Percentiles rank a stretch among this genome's conserved stretches.
phyloP scores from a whole-genome alignment of 2,329 filamentous ascomycete species.

The Thelonectria rubi region DNA sequence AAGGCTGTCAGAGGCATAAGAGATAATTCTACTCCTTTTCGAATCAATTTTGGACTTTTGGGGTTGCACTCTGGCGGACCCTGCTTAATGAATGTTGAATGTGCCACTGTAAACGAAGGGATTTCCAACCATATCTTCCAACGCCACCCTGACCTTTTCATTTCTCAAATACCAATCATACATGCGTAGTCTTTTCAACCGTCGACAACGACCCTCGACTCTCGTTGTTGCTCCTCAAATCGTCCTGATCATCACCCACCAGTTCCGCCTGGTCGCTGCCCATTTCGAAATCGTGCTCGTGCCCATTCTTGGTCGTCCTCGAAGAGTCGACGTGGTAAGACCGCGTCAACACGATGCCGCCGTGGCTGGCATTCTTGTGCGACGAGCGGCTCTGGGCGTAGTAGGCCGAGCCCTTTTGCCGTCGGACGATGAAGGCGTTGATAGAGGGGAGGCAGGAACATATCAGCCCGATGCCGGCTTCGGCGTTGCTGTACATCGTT shows the following conservation, averaged over 20 bases:
- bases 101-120: too few relatives aligned
- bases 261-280: slow-evolving; percentile 39
- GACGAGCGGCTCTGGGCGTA: slow-evolving; percentile 33
- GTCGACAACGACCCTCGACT: slow-evolving; percentile 24
- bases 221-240: slow-evolving; percentile 25
- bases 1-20: too few relatives aligned
- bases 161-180: neutral
- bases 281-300: slow-evolving; percentile 24
- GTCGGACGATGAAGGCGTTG: slow-evolving; percentile 30
- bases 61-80: too few relatives aligned
- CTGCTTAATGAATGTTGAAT: too few relatives aligned
- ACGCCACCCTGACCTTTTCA: too few relatives aligned
- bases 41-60: too few relatives aligned
- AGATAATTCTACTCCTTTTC: too few relatives aligned
- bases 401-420: slow-evolving; percentile 35
- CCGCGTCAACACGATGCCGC: slow-evolving; percentile 45
- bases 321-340: slow-evolving; percentile 42
- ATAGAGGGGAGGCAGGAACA: slow-evolving; percentile 34
- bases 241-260: slow-evolving; percentile 27
- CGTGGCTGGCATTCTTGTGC: slow-evolving; percentile 21
- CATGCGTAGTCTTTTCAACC: neutral
- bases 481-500: slow-evolving; percentile 25
- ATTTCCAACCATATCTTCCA: too few relatives aligned
- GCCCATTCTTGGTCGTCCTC: slow-evolving; percentile 23
- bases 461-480: slow-evolving; percentile 31